phyloP scores from a whole-genome alignment of 495 filamentous ascomycete genomes.

The Chaetomium tenue region DNA sequence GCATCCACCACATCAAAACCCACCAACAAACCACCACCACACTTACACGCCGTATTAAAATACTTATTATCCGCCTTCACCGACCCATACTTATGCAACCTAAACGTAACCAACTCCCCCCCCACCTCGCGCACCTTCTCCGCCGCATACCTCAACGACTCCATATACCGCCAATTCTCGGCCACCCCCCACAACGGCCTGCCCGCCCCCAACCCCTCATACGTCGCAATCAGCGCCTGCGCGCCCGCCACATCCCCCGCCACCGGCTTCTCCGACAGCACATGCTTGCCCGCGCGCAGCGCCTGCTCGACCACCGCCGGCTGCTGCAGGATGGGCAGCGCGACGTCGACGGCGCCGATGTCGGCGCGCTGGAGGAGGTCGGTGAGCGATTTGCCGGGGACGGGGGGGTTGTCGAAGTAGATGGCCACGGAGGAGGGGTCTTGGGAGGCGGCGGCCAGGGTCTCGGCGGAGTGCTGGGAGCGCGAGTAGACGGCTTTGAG shows the following conservation, averaged over 20 bases:
- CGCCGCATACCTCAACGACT: constrained; percentile 54
- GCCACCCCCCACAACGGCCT: constrained; percentile 64
- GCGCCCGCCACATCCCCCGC: constrained; percentile 62
- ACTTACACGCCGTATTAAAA: constrained; percentile 58
- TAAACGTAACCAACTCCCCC: constrained; percentile 65
- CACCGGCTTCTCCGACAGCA: constrained; percentile 78
- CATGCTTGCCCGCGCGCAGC: constrained; percentile 70
- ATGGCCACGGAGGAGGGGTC: constrained; percentile 43
- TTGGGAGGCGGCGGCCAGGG: constrained; percentile 35
- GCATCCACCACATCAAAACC: background rate
- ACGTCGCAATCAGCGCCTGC: constrained; percentile 59
- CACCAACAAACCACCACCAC: background rate
- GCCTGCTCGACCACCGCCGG: constrained; percentile 56
- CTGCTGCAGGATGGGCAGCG: constrained; percentile 62
- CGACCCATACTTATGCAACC: constrained; percentile 53
- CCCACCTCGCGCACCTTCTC: constrained; percentile 59
- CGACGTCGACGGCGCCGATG: constrained; percentile 67
- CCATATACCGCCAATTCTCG: constrained; percentile 72
- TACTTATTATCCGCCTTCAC: constrained; percentile 50
- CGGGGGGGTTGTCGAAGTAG: constrained; percentile 56
- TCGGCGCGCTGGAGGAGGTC: constrained; percentile 64
- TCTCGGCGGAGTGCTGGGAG: constrained; percentile 46
- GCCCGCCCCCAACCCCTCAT: constrained; percentile 42
- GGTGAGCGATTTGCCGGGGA: constrained; percentile 47
- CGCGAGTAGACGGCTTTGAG: constrained; percentile 65